phyloP scores from a whole-genome alignment of 805 yeast species.

The Jamesozyma hellenica region DNA sequence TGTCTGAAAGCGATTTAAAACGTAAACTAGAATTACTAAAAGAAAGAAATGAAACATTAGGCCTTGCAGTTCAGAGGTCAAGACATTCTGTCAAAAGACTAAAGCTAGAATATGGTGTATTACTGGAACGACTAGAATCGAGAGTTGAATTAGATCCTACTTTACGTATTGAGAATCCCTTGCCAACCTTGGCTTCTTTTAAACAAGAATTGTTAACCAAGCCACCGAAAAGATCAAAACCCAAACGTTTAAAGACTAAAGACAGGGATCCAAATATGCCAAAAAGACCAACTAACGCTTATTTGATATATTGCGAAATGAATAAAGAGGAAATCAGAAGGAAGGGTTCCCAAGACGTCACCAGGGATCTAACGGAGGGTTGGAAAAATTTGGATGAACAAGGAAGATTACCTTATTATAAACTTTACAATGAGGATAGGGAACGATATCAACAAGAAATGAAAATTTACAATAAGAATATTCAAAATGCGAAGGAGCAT shows the following conservation, averaged over 20 bases:
- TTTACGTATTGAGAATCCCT: slow-evolving; percentile 21
- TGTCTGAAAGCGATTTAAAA: slow-evolving; percentile 2
- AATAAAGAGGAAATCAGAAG: slow-evolving; percentile 66
- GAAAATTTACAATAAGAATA: slow-evolving; percentile 35
- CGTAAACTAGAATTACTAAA: slow-evolving; percentile 59
- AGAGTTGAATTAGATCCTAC: slow-evolving; percentile 33
- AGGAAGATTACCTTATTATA: slow-evolving; percentile 61
- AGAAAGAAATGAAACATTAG: slow-evolving; percentile 63
- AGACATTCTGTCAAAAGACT: slow-evolving; percentile 65
- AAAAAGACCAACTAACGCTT: slow-evolving; percentile 84
- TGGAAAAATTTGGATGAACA: slow-evolving; percentile 72
- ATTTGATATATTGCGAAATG: slow-evolving; percentile 74
- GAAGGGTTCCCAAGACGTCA: slow-evolving; percentile 54
- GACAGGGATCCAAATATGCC: slow-evolving; percentile 78
- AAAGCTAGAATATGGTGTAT: slow-evolving; percentile 70
- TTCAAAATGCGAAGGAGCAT: slow-evolving; percentile 1
- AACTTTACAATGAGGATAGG: slow-evolving; percentile 69
- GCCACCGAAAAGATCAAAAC: slow-evolving; percentile 18
- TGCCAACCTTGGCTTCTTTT: slow-evolving; percentile 25
- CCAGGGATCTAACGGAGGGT: slow-evolving; percentile 70
- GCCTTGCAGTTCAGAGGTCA: slow-evolving; percentile 68
- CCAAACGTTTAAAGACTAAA: slow-evolving; percentile 29
- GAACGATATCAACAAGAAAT: slow-evolving; percentile 66
- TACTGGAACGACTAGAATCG: slow-evolving; percentile 70
- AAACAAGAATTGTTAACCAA: slow-evolving; percentile 18